These are phyloP conservation scores for Seiridium cupressi DNA, from an alignment of 2,329 filamentous ascomycete genomes.

Conservation along the genomic window DNA sequence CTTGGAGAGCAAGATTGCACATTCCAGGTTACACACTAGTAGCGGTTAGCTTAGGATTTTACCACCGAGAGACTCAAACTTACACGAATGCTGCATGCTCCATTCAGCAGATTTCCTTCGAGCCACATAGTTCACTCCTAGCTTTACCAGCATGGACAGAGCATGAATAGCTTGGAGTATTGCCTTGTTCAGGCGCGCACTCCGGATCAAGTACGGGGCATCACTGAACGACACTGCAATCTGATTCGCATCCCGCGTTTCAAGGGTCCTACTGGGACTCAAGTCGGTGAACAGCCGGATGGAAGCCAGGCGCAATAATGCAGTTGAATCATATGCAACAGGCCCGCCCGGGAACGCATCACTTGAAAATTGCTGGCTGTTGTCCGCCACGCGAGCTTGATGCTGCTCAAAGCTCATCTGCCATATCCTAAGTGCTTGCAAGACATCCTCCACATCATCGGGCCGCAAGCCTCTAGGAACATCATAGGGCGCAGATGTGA, in stretches of 20 bases:
- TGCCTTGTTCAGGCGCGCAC: slow-evolving; percentile 58
- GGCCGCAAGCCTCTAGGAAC: slow-evolving; percentile 48
- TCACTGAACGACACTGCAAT: slow-evolving; percentile 61
- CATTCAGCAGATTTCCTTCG: slow-evolving; percentile 60
- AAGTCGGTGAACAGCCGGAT: slow-evolving; percentile 67
- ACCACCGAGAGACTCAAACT: slow-evolving; percentile 25
- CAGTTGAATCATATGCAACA: slow-evolving; percentile 66
- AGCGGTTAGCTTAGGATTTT: slow-evolving; percentile 17
- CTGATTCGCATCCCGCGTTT: slow-evolving; percentile 60
- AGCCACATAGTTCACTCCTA: slow-evolving; percentile 61
- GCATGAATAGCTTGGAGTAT: slow-evolving; percentile 69
- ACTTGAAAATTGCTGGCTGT: slow-evolving; percentile 41
- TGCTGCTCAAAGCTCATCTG: slow-evolving; percentile 58
- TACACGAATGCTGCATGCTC: slow-evolving; percentile 62
- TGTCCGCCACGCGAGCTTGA: slow-evolving; percentile 48
- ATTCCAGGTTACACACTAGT: slow-evolving; percentile 60
- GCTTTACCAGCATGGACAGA: slow-evolving; percentile 64
- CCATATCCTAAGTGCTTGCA: slow-evolving; percentile 56
- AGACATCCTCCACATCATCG: slow-evolving; percentile 56
- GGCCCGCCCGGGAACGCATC: slow-evolving; percentile 57
- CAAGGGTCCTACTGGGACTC: slow-evolving; percentile 59
- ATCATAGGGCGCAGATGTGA: slow-evolving; percentile 48
- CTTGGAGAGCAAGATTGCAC: slow-evolving; percentile 58
- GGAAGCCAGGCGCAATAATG: slow-evolving; percentile 58
- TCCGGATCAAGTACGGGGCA: slow-evolving; percentile 57